phyloP scores from a whole-genome alignment of 2,329 filamentous ascomycete species.

The Chaetomiaceae sp. region DNA sequence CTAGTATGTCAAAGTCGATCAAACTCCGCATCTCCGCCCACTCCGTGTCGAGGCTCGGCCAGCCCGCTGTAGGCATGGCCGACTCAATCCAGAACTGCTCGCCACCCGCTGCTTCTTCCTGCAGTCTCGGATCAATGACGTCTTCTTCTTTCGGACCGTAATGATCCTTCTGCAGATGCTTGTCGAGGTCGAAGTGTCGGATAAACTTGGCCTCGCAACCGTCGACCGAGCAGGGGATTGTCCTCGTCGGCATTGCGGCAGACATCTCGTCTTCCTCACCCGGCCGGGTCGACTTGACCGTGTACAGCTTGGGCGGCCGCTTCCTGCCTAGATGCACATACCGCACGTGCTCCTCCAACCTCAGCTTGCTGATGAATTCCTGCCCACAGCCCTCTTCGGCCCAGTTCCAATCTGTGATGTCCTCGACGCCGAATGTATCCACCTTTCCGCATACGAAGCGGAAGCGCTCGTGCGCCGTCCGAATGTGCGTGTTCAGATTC shows the following conservation, averaged over 20 bases:
- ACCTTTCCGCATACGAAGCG: constrained; percentile 75
- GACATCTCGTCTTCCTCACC: constrained; percentile 35
- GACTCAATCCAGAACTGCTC: constrained; percentile 17
- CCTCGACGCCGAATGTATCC: constrained; percentile 52
- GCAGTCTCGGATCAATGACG: constrained; percentile 16
- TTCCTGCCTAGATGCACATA: constrained; percentile 69
- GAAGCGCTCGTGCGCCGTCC: constrained; percentile 69
- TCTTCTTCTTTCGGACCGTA: background rate
- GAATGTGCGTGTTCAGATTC: constrained; percentile 78
- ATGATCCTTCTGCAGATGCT: constrained; percentile 39
- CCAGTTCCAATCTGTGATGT: constrained; percentile 58
- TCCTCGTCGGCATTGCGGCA: constrained; percentile 38
- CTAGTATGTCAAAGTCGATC: constrained; percentile 21
- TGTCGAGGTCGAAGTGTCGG: constrained; percentile 47
- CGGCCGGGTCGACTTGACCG: constrained; percentile 34
- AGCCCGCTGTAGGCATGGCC: background rate
- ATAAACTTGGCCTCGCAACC: constrained; percentile 46
- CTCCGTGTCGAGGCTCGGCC: constrained; percentile 20
- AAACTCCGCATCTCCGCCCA: constrained; percentile 26
- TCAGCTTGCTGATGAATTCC: constrained; percentile 70
- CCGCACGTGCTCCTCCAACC: constrained; percentile 78
- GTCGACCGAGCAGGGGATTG: constrained; percentile 39
- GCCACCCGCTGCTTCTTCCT: background rate
- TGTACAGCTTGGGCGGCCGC: constrained; percentile 36
- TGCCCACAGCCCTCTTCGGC: constrained; percentile 66